Base-by-base conservation (phyloP, 2,329 filamentous ascomycete genomes). In the Blastomyces parvus region DNA sequence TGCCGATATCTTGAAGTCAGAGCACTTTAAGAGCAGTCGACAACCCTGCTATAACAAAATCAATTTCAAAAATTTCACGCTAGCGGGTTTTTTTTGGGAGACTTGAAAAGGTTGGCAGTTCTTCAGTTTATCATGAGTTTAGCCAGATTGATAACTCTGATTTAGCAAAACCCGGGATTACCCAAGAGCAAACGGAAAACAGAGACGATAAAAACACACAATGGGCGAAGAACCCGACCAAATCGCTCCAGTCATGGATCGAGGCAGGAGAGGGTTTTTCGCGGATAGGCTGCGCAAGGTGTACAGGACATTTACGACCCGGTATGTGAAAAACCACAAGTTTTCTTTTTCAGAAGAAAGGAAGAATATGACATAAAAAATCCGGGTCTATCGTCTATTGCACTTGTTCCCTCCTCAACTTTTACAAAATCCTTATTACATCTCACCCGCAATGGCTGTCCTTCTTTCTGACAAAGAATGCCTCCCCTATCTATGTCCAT, bases 221-320 rank as follows among this genome's bases (percentile, higher is more conserved):
- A 61, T 40, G 59, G 30, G 73, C 14, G 78, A 80, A 65, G 74
- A 74, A 67, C 79, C 74, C 14, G 78, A 80, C 65, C 74, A 74
- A 67, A 79, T 80, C 64, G 77, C 76, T 22, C 77, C 79, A 9
- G 70, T 76, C 63, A 70, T 69, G 63, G 66, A 69, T n/a, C 74
- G 74, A 9, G 13, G 13, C 11, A 52, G 25, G 4, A 77, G 74
- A 65, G 69, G 71, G 57, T 72, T 74, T 4, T 66, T 78, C 48
- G 64, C 68, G 33, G 77, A 80, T 62, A 72, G 69, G 56, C 42
- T 71, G 22, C 71, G 75, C 56, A 69, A 71, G 53, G 40, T 76
- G 4, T 66, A 74, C 22, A 76, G 70, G 62, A 67, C 73, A 17
- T 75, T 80, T 62, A 77, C 76, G 11, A 80, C 79, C 27, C 77